Base-by-base conservation (phyloP, 1,139 yeast species). In the Debaryomyces singareniensis region DNA sequence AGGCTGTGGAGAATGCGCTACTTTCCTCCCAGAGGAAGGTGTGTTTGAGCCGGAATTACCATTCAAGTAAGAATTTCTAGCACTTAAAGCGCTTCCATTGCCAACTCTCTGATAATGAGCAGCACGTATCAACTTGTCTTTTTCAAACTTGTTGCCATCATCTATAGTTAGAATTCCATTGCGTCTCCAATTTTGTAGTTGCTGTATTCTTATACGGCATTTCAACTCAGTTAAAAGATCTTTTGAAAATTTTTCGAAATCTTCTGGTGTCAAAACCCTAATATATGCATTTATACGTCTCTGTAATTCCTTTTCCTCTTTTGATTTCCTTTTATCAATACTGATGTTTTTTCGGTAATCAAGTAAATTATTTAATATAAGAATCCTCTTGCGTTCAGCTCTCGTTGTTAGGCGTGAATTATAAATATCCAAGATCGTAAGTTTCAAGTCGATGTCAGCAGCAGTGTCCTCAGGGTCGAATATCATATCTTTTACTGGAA, bases 381-480 rank as follows among this genome's bases (percentile, higher is more conserved):
- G 68, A 11, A 80, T 67, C 38, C 97, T 71, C 56, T 91, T 91
- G 45, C 95, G 72, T 53, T 91, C 98, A 1, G 96, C 95, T 51
- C 98, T 77, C 6, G 93, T 71, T 3, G 96, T 86, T 42, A 91
- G 70, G 43, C 95, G 71, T 22, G 94, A 81, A 53, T 85, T 87
- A 55, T 91, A 91, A 31, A 91, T 89, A 40, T 86, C 95, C 43
- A 91, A 62, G 4, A 87, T 80, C 1, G 95, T 78, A 42, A 91
- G 68, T 53, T 91, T 91, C 47, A 91, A 71, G 49, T 91, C 95
- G 29, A 89, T 79, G 49, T 91, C 98, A 30, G 80, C 78, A 16
- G 81, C 78, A 37, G 79, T 78, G 47, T 91, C 98, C 39, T 91
- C 97, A 0, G 93, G 86, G 46, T 91, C 97, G 49, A 93, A 91